These are phyloP conservation scores for Talaromyces stipitatus DNA, from an alignment of 495 filamentous ascomycete genomes.

Conservation along the genomic window DNA sequence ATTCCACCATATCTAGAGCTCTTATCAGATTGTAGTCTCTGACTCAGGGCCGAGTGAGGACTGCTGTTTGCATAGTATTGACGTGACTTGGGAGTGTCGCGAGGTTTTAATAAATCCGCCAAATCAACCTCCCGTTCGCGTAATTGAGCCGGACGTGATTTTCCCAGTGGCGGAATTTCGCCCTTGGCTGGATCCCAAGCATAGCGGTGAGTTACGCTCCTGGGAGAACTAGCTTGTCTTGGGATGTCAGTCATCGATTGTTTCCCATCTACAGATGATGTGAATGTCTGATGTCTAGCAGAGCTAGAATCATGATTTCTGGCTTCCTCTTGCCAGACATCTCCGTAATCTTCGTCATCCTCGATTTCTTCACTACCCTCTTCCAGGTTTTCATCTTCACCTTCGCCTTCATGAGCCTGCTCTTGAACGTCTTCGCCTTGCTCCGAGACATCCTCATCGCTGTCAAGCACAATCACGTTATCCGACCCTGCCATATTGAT, in stretches of 20 bases:
- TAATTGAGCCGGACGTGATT: conserved; percentile 28
- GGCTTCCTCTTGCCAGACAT: conserved; percentile 40
- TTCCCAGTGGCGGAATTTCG: conserved; percentile 20
- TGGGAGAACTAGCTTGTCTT: conserved; percentile 20
- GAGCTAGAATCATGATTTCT: conserved; percentile 15
- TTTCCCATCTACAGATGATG: not conserved
- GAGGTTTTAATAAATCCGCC: conserved; percentile 22
- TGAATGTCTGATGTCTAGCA: not conserved
- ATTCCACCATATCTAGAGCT: not conserved
- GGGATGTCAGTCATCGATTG: not conserved
- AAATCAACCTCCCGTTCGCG: conserved; percentile 35
- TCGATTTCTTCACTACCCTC: conserved; percentile 16
- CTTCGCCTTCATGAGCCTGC: conserved; percentile 9
- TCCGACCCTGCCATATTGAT: conserved; percentile 40
- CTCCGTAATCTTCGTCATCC: conserved; percentile 23
- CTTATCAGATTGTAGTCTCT: not conserved
- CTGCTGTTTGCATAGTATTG: conserved; percentile 35
- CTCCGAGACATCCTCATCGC: conserved; percentile 23
- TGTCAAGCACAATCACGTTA: conserved; percentile 44
- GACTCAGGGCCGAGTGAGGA: conserved; percentile 11
- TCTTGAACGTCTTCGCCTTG: conserved; percentile 8
- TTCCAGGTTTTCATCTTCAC: conserved; percentile 14
- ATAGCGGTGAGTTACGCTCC: conserved; percentile 9
- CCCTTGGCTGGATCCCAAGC: conserved; percentile 13
- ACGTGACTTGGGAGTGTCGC: conserved; percentile 33